Base-by-base conservation (phyloP, 495 filamentous ascomycete species). In the Endocarpon pusillum region DNA sequence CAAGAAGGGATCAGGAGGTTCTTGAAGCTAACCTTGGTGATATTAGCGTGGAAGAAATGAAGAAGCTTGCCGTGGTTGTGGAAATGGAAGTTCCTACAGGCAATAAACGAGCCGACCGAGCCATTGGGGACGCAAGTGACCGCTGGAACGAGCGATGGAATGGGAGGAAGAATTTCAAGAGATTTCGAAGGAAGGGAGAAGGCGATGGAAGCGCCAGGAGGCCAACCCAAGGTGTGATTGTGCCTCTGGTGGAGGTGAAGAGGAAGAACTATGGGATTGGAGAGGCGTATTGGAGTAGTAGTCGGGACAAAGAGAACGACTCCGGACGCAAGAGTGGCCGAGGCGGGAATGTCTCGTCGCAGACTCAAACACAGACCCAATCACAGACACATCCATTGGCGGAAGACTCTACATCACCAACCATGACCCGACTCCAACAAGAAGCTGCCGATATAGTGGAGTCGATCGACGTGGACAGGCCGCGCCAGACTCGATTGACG, bases 101-200 rank as follows among this genome's bases (percentile, higher is more conserved):
- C 4, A 30, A 41, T 15, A 33, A 32, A 12, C 36, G 36, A 33
- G 12, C 19, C 29, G 24, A 34, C 47, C 46, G 43, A 34, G 41
- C 19, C 34, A 16, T 30, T 14, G 36, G 22, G n/a, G 34, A 53
- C 20, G 58, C 62, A 27, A 64, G 65, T 34, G 66, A 69, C 7
- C 68, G 84, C 16, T 94, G 91, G 89, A 73, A 94, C 45, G 75
- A 83, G 2, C 61, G 64, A 22, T 97, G 91, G 91, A 93, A 94
- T 47, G 89, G 91, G 0, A 70, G 87, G 4, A 91, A 84, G 56
- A 96, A 97, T 43, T 97, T 94, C 62, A 97, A 97, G 54, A 76
- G 70, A 42, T 97, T 97, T 42, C 67, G 72, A 3, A 69, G 72
- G 36, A 67, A 70, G 30, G 73, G 68, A 2, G n/a, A n/a, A n/a